Evolutionary conservation across 768 basidiomycete genomes (phyloP).

Genomic region (Pleurotus ostreatus): DNA sequence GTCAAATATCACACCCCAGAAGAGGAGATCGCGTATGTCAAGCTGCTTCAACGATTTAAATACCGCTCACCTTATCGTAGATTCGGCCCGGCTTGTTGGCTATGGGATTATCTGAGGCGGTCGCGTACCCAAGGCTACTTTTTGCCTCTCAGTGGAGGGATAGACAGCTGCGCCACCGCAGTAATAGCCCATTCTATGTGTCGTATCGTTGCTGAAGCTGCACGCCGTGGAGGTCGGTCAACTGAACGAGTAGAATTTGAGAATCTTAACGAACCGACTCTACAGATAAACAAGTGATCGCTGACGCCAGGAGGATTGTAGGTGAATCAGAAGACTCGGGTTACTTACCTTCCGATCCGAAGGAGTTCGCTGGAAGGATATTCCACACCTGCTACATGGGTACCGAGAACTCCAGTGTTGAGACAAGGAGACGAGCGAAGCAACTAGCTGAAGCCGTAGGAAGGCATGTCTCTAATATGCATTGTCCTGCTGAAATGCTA

Average conservation of each 20-base stretch:
- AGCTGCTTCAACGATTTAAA: neutral
- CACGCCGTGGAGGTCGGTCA: conserved; percentile 60
- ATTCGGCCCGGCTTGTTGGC: conserved; percentile 96
- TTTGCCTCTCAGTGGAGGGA: conserved; percentile 90
- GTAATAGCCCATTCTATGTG: conserved; percentile 98
- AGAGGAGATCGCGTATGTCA: conserved; percentile 93
- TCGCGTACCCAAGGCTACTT: conserved; percentile 95
- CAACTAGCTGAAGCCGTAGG: conserved; percentile 86
- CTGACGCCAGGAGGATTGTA: conserved; percentile 84
- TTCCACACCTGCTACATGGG: conserved; percentile 99
- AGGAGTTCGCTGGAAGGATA: conserved; percentile 79
- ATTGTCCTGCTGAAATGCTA: no score
- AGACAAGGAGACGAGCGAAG: conserved; percentile 85
- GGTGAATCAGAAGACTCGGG: conserved; percentile 79
- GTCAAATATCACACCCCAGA: conserved; percentile 83
- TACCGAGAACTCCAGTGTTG: conserved; percentile 88
- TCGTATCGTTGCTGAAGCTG: conserved; percentile 80
- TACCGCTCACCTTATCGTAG: conserved; percentile 33
- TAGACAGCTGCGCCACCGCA: conserved; percentile 96
- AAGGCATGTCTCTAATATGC: conserved; percentile 49
- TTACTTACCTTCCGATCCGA: conserved; percentile 84
- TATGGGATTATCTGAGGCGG: conserved; percentile 98
- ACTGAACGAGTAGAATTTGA: neutral
- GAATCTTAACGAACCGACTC: neutral
- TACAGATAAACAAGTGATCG: conserved; percentile 79